Percentiles rank a stretch among this genome's conserved stretches.
Conservation (phyloP, 495 filamentous ascomycete genomes). For the Daldinia loculata region DNA sequence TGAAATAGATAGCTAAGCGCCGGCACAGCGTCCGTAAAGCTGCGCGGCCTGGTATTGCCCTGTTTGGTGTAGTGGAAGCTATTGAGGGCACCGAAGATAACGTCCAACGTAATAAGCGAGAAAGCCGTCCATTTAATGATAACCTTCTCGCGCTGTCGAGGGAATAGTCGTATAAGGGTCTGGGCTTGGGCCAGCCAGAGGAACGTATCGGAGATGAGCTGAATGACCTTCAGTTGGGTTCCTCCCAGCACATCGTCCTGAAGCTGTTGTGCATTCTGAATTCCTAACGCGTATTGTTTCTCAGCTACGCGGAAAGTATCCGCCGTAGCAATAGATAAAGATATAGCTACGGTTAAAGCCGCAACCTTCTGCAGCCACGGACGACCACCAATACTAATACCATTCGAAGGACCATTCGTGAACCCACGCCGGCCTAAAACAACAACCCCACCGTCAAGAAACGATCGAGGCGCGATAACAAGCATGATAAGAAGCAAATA, state of each 20-base stretch:
- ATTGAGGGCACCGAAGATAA: conserved; percentile 87
- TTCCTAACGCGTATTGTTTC: conserved; percentile 75
- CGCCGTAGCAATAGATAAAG: conserved; percentile 88
- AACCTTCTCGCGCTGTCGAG: conserved; percentile 94
- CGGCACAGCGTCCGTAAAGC: conserved; percentile 87
- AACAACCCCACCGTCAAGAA: conserved; percentile 83
- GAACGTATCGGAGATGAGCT: conserved; percentile 91
- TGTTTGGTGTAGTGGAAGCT: conserved; percentile 74
- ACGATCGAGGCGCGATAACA: conserved; percentile 88
- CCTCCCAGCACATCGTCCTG: conserved; percentile 80
- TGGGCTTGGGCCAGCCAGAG: conserved; percentile 98
- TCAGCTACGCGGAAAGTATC: conserved; percentile 88
- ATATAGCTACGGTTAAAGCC: conserved; percentile 87
- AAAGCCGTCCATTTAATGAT: conserved; percentile 99
- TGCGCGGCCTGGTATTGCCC: conserved; percentile 68
- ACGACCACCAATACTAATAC: conserved; percentile 86
- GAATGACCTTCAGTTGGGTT: conserved; percentile 83
- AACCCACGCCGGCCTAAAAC: conserved; percentile 85
- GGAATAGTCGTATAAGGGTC: conserved; percentile 93
- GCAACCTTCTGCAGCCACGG: conserved; percentile 98
- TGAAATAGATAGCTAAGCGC: conserved; percentile 95
- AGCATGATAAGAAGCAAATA: conserved; percentile 96
- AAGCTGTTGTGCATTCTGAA: conserved; percentile 73
- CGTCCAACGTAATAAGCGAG: conserved; percentile 87
- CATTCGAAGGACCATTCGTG: conserved; percentile 77